Evolutionary conservation across 116 monocot species (phyloP).

Genomic region (Cymodocea nodosa): DNA sequence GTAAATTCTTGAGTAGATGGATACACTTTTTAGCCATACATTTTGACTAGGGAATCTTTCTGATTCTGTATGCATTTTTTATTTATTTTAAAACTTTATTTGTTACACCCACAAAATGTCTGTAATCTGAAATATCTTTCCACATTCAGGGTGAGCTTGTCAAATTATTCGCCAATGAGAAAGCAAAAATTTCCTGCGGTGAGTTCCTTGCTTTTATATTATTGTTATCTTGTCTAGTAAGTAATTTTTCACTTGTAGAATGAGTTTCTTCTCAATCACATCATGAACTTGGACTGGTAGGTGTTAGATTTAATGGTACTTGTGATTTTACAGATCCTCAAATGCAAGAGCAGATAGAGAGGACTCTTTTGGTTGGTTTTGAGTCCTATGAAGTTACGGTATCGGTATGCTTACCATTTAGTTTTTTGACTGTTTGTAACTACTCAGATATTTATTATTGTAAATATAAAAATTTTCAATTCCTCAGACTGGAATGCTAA

Average conservation of each 20-base stretch:
- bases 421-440: neutral
- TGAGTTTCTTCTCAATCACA: neutral
- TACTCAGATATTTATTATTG: neutral
- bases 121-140: neutral
- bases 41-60: too few relatives aligned
- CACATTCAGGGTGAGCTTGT: conserved; percentile 73
- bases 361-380: conserved; percentile 47
- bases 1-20: conserved; percentile 16
- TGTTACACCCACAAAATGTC: neutral
- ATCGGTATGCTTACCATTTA: conserved; percentile 33
- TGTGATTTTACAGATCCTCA: conserved; percentile 44
- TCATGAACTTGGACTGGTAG: neutral
- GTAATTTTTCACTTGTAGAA: neutral
- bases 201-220: conserved; percentile 14
- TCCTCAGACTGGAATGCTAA: conserved; percentile 30
- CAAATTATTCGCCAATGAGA: conserved; percentile 77
- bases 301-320: neutral
- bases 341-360: conserved; percentile 76
- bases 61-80: too few relatives aligned
- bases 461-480: neutral
- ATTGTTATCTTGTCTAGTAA: neutral
- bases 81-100: too few relatives aligned
- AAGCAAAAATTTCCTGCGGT: conserved; percentile 90
- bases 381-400: conserved; percentile 52
- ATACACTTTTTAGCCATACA: neutral